Evolutionary conservation across 805 yeast genomes (phyloP).

Genomic region (Candida ipomoeae): DNA sequence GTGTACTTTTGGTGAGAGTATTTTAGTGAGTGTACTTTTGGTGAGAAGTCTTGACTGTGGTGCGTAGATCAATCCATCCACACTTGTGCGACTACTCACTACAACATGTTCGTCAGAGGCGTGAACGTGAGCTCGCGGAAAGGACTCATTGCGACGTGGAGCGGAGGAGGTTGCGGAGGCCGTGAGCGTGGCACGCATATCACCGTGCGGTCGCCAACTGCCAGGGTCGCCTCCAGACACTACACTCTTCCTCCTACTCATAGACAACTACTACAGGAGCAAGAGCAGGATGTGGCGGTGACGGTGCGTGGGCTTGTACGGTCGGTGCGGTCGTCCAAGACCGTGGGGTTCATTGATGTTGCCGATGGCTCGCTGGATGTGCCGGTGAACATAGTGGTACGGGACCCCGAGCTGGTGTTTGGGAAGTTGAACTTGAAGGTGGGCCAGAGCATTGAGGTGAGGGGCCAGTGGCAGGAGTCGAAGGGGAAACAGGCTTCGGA

Average conservation of each 20-base stretch:
- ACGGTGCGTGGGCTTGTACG: slow-evolving; percentile 63
- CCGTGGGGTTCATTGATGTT: slow-evolving; percentile 73
- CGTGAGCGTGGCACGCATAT: too few relatives aligned
- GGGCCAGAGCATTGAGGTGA: slow-evolving; percentile 37
- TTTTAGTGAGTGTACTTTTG: too few relatives aligned
- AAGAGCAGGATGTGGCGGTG: neutral
- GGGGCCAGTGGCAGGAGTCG: slow-evolving; percentile 33
- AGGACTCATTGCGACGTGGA: too few relatives aligned
- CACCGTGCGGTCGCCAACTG: neutral
- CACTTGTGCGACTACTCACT: too few relatives aligned
- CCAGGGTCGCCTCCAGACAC: neutral
- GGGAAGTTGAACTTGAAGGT: slow-evolving; percentile 40
- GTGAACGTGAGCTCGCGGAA: too few relatives aligned
- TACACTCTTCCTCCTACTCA: neutral
- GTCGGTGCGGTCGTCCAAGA: slow-evolving; percentile 67
- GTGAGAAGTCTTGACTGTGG: too few relatives aligned
- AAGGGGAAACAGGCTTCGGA: slow-evolving; percentile 33
- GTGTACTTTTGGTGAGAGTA: too few relatives aligned
- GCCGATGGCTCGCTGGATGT: slow-evolving; percentile 67
- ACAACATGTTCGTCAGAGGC: too few relatives aligned
- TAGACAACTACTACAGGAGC: neutral
- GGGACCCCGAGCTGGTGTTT: slow-evolving; percentile 22
- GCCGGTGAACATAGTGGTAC: slow-evolving; percentile 48
- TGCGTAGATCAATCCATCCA: too few relatives aligned
- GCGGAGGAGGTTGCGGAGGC: too few relatives aligned